Base-by-base conservation (phyloP, 495 filamentous ascomycete species). In the Xylaria grammica region DNA sequence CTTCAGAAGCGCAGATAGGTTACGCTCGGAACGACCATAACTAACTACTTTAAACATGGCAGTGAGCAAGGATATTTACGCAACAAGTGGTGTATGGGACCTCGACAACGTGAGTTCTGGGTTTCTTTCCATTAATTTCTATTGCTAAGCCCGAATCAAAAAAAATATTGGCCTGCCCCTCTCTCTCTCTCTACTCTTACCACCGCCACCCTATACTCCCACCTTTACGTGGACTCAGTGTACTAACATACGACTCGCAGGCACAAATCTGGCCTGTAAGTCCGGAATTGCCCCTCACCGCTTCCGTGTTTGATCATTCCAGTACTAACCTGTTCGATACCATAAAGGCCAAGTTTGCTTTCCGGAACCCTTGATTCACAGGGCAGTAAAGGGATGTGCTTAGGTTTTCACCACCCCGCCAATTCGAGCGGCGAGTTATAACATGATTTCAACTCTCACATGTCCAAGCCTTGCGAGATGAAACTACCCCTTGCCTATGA, bases 31-130 rank as follows among this genome's bases (percentile, higher is more conserved):
- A 11, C 11, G 11, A 36, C n/a, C n/a, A 36, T 42, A 15, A 17
- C 15, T 6, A 17, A 6, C 17, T 3, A 42, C 40, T 42, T 42
- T 11, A 17, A 5, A 15, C 3, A 9, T 42, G 7, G 17, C 13
- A 42, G 40, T 97, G 50, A 84, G 84, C 74, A 80, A 87, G 13
- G 94, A 97, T 73, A 80, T 92, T 7, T 97, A 97, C 70, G 77
- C 79, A 19, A 77, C 71, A 56, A 74, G 65, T n/a, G 89, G 85
- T 0, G 91, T 97, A 15, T 97, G 94, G 94, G 91, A 97, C 83
- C 78, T 88, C 65, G 85, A 89, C 19, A 93, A 91, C 72, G 89
- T 90, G 63, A 63, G 70, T 72, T 55, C n/a, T 13, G 4, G 10
- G 32, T 9, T 8, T 38, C 36, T 42, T 65, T 58, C 45, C 27